A percentile compares a stretch with the other conserved stretches of the same genome.
Conservation (phyloP, 2,329 filamentous ascomycete species). For the Penicillium sp. region DNA sequence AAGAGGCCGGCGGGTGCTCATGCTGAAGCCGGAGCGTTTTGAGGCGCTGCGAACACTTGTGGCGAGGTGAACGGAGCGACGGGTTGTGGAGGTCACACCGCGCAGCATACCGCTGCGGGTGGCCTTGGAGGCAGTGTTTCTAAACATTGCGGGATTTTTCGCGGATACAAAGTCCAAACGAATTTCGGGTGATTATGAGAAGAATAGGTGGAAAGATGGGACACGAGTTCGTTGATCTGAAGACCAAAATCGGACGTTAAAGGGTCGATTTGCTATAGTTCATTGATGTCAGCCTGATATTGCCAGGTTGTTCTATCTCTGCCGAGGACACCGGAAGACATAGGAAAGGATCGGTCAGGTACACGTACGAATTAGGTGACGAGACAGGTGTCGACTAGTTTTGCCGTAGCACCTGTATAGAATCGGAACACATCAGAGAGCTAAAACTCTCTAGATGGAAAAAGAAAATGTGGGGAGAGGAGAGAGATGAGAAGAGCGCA, state of each 20-base stretch:
- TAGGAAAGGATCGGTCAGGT: conserved; percentile 28
- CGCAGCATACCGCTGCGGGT: conserved; percentile 41
- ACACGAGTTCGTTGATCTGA: conserved; percentile 2
- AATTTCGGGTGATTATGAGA: conserved; percentile 7
- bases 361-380: conserved; percentile 17
- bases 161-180: conserved; percentile 12
- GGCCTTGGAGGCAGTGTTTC: conserved; percentile 43
- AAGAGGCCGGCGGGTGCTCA: conserved; percentile 45
- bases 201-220: neutral
- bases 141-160: conserved; percentile 42
- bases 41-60: conserved; percentile 33
- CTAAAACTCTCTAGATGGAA: conserved; percentile 33
- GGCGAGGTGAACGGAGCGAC: conserved; percentile 37
- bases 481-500: conserved; percentile 18
- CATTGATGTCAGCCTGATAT: conserved; percentile 9
- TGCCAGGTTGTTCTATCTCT: conserved; percentile 22
- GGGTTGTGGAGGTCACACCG: conserved; percentile 34
- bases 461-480: conserved; percentile 15
- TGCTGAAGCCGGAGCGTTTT: conserved; percentile 37
- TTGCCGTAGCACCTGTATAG: conserved; percentile 44
- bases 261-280: conserved; percentile 2
- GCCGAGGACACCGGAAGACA: conserved; percentile 25
- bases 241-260: conserved; percentile 7
- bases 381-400: conserved; percentile 44
- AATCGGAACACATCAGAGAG: conserved; percentile 45